These are phyloP conservation scores for Macrophomina tecta DNA, from an alignment of 2,329 filamentous ascomycete species.

Conservation along the genomic window DNA sequence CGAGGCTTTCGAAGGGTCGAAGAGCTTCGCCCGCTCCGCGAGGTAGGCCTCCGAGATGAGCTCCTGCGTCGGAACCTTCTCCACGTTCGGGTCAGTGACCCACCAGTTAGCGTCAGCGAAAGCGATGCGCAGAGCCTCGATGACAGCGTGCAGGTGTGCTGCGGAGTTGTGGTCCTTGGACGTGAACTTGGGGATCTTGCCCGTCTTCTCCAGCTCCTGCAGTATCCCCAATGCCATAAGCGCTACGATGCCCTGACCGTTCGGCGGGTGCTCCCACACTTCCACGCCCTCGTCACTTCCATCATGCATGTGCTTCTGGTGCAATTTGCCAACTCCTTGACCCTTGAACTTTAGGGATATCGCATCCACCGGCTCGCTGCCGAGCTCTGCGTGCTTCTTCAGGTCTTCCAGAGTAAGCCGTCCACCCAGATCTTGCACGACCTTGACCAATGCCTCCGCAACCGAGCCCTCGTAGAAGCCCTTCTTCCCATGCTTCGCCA, in stretches of 20 bases:
- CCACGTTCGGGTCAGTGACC: constrained; percentile 80
- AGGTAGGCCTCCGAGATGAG: constrained; percentile 79
- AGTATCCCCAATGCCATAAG: constrained; percentile 93
- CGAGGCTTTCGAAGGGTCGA: constrained; percentile 60
- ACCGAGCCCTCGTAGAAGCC: constrained; percentile 90
- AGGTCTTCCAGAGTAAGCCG: constrained; percentile 81
- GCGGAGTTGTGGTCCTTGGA: constrained; percentile 79
- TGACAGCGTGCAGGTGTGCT: constrained; percentile 76
- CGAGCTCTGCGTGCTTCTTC: constrained; percentile 72
- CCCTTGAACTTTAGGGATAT: constrained; percentile 82
- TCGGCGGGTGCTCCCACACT: constrained; percentile 96
- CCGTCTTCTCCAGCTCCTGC: constrained; percentile 78
- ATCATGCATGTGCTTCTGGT: constrained; percentile 40
- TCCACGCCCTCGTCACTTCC: constrained; percentile 66
- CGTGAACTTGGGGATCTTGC: constrained; percentile 74
- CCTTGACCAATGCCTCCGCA: constrained; percentile 75
- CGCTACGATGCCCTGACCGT: constrained; percentile 94
- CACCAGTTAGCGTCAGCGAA: constrained; percentile 93
- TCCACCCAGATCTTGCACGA: constrained; percentile 76
- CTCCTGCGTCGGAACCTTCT: constrained; percentile 70
- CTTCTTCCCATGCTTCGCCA: constrained; percentile 81
- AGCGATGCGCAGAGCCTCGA: constrained; percentile 85
- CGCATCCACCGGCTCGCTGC: constrained; percentile 81
- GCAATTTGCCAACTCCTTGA: constrained; percentile 61
- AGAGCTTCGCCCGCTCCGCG: constrained; percentile 69